Evolutionary conservation across 805 yeast species (phyloP).

Genomic region (Priceomyces fermenticarens): DNA sequence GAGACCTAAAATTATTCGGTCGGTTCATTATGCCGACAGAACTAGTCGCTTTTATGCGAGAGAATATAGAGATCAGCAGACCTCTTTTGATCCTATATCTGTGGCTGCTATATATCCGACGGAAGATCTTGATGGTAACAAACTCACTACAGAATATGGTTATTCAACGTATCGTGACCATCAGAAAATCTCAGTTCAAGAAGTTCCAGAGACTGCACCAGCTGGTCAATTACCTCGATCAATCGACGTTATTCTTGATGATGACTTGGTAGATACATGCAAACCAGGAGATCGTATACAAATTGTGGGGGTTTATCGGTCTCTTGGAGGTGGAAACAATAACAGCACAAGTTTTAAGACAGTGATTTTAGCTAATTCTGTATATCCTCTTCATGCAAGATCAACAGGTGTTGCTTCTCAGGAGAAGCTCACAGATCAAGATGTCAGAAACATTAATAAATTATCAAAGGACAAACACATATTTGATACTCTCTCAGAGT

Average conservation of each 20-base stretch:
- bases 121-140: constrained; percentile 88
- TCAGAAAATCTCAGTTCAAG: constrained; percentile 90
- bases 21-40: constrained; percentile 88
- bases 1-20: constrained; percentile 85
- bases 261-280: constrained; percentile 85
- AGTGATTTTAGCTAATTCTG: constrained; percentile 82
- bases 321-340: constrained; percentile 70
- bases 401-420: constrained; percentile 79
- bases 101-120: constrained; percentile 89
- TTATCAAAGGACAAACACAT: constrained; percentile 67
- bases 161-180: constrained; percentile 90
- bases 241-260: constrained; percentile 88
- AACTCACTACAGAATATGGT: constrained; percentile 87
- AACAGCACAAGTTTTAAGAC: constrained; percentile 73
- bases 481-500: constrained; percentile 75
- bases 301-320: constrained; percentile 89
- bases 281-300: constrained; percentile 97
- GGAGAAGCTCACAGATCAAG: constrained; percentile 70
- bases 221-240: constrained; percentile 97
- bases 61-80: constrained; percentile 90
- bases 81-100: constrained; percentile 79
- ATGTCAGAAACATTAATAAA: constrained; percentile 81
- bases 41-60: constrained; percentile 84
- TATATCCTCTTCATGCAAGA: constrained; percentile 83
- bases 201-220: constrained; percentile 97